Conservation (phyloP, 768 basidiomycete genomes). For the Ephemerocybe angulata region DNA sequence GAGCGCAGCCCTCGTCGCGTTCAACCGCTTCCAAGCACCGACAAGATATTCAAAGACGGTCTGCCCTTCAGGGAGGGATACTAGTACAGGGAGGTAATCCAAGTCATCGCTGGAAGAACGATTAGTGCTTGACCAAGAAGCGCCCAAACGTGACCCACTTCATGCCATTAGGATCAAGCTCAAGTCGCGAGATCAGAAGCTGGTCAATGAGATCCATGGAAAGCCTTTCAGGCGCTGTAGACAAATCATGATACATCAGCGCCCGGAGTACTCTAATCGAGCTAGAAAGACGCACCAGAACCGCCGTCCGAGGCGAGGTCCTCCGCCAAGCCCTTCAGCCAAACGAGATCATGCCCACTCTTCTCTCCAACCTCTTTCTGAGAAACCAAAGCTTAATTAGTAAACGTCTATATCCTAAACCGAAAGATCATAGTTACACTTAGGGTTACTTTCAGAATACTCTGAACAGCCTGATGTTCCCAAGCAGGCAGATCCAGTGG, state of each 20-base stretch:
- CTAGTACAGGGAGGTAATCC: slow-evolving; percentile 70
- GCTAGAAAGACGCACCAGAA: slow-evolving; percentile 34
- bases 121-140: not conserved
- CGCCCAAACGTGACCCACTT: slow-evolving; percentile 42
- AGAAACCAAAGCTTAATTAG: slow-evolving; percentile 5
- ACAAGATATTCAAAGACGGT: slow-evolving; percentile 89
- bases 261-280: not conserved
- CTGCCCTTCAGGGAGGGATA: slow-evolving; percentile 71
- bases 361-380: slow-evolving; percentile 58
- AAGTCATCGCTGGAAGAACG: slow-evolving; percentile 54
- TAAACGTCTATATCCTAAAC: not conserved
- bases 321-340: slow-evolving; percentile 72
- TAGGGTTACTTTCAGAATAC: slow-evolving; percentile 75
- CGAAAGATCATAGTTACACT: slow-evolving; percentile 46
- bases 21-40: slow-evolving; percentile 89
- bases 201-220: slow-evolving; percentile 66
- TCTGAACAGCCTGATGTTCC: slow-evolving; percentile 68
- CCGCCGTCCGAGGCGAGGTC: slow-evolving; percentile 63
- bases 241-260: too few relatives aligned
- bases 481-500: slow-evolving; percentile 56
- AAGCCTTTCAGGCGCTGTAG: slow-evolving; percentile 39
- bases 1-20: slow-evolving; percentile 47
- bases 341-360: slow-evolving; percentile 67
- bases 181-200: slow-evolving; percentile 79
- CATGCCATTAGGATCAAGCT: slow-evolving; percentile 70